Base-by-base conservation (phyloP, 108 stramenopile genomes). In the Nannochloropsis salina region DNA sequence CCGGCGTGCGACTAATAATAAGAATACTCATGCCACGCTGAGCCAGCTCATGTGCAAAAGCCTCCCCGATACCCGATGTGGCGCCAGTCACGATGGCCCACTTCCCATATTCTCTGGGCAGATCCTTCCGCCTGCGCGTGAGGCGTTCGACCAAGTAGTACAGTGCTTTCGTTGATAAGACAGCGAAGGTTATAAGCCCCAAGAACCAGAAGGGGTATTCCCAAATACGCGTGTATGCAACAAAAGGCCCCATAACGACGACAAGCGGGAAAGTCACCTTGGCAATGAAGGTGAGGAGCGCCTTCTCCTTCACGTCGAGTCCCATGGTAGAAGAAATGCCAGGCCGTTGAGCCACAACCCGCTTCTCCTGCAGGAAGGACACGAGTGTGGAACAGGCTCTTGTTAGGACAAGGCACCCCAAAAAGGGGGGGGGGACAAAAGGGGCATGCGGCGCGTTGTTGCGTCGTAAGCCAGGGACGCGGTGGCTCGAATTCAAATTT, bases 91-190 rank as follows among this genome's bases (percentile, higher is more conserved):
- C 81, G 3, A 81, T 81, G 22, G 81, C 81, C 81, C 81, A 81
- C 40, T 81, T 41, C 12, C 81, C 81, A 9, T 31, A 31, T 6
- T n/a, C n/a, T n/a, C 81, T 40, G 22, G 31, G 22, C 22, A 41
- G n/a, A 40, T 41, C 22, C 5, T 31, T 41, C 22, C 81, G 81
- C 12, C 22, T 4, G 40, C 40, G 40, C 9, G 81, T 81, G 31
- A 31, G 81, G 81, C 22, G 41, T 31, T 81, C 81, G 81, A 12
- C 6, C 81, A 81, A 20, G 81, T 81, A 81, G 81, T 11, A 81
- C 22, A 41, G 12, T n/a, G 31, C 5, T 40, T 81, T 81, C 22
- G 81, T 40, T 3, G 22, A 9, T n/a, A 12, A 41, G 81, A 81
- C 22, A 11, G 11, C 41, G 22, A n/a, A 15, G 20, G 61, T 74